These are phyloP conservation scores for Geotrichum cucujoidarum DNA, from an alignment of 1,139 yeast genomes.

Conservation along the genomic window DNA sequence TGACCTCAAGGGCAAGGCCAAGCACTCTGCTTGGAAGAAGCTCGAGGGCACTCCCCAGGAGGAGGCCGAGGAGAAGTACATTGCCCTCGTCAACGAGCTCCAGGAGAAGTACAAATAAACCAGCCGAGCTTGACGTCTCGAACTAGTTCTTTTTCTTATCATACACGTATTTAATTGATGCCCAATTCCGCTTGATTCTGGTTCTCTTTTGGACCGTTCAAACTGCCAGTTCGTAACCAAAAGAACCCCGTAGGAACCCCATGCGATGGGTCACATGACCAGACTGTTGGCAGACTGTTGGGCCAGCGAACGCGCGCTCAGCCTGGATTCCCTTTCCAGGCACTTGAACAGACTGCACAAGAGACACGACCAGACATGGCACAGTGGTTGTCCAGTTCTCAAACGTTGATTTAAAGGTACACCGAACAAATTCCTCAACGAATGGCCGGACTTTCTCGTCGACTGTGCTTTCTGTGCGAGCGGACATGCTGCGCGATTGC, in stretches of 20 bases:
- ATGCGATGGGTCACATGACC: too few species aligned
- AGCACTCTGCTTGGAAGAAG: conserved; percentile 96
- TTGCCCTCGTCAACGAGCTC: conserved; percentile 54
- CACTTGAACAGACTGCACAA: too few species aligned
- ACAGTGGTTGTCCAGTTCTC: neutral
- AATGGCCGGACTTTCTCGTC: conserved; percentile 4
- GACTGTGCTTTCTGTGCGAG: conserved; percentile 21
- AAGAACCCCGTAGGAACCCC: neutral
- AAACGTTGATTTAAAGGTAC: neutral
- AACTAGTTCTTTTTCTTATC: too few species aligned
- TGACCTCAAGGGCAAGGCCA: conserved; percentile 91
- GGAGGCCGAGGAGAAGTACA: conserved; percentile 86
- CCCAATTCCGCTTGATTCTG: too few species aligned
- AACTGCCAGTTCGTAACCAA: neutral
- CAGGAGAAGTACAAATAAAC: conserved; percentile 1
- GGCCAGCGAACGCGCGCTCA: too few species aligned
- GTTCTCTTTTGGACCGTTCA: too few species aligned
- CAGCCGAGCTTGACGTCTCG: too few species aligned
- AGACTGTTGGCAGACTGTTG: too few species aligned
- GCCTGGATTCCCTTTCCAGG: too few species aligned
- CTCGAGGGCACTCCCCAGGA: conserved; percentile 79
- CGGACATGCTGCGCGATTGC: conserved; percentile 47
- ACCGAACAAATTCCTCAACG: neutral
- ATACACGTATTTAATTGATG: too few species aligned
- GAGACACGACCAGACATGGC: too few species aligned